Evolutionary conservation across 2,329 filamentous ascomycete species (phyloP), one percentile per base, ranked within the genome.

Genomic region (Madurella fahalii): DNA sequence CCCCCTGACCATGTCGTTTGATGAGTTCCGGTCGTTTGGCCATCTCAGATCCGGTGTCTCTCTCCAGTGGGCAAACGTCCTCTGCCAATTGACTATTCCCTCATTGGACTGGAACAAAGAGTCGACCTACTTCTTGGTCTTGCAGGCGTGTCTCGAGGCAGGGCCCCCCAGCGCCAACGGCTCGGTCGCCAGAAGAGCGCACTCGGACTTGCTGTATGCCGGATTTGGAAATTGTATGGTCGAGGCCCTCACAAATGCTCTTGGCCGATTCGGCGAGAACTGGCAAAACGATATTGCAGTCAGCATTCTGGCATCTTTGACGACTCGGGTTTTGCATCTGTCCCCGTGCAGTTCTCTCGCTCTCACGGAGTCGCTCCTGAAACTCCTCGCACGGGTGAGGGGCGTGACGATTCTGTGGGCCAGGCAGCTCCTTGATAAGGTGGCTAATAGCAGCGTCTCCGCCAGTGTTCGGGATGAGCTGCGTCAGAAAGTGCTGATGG

Each of bases 11-110:
- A 68, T 87, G 52, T 71, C 76, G 0, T 54, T 82, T 0, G 74
- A 77, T 0, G 81, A 87, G 50, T 85, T 75, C 63, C 77, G 79
- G 48, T 70, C 74, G 0, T 74, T 85, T n/a, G 70, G 72, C 0
- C 63, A 73, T 0, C 58, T 86, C 2, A 72, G 77, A 0, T 63
- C 77, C 1, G 81, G 81, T 0, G 54, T 71, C 16, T 62, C 65
- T 1, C 65, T 83, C 9, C 78, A 82, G 48, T 86, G 81, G 77
- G 61, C 71, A 9, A 85, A 84, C 50, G 75, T 86, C 2, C 62
- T 82, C 0, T 62, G 71, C 1, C 76, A 84, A 60, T 64, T 86
- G 2, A 65, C 68, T 0, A 67, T 70, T 1, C 74, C 77, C 0
- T 69, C 69, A 1, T 50, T 86, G 0, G 75, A 82, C 43, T 76